These are phyloP conservation scores for Magnolia officinalis DNA, from an alignment of 164 flowering plant genomes.

Conservation along the genomic window DNA sequence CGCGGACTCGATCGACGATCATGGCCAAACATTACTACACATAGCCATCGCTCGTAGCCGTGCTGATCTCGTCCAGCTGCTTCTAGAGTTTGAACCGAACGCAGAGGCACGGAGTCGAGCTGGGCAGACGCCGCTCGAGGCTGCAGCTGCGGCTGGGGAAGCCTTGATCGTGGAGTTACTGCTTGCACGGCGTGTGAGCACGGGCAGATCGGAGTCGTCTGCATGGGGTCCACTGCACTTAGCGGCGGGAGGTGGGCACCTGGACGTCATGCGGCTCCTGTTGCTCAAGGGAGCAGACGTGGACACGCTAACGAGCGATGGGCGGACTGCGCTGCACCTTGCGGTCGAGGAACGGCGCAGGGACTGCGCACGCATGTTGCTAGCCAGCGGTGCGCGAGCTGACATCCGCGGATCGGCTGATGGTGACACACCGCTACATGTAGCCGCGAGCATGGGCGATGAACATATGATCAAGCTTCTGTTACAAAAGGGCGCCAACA, in stretches of 20 bases:
- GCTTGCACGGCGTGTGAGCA: slow-evolving; percentile 44
- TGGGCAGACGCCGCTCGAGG: slow-evolving; percentile 57
- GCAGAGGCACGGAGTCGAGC: slow-evolving; percentile 42
- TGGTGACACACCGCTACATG: slow-evolving; percentile 59
- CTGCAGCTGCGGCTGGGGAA: slow-evolving; percentile 55
- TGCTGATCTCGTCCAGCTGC: slow-evolving; percentile 61
- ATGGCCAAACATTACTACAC: slow-evolving; percentile 61
- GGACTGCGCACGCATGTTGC: slow-evolving; percentile 51
- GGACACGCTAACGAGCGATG: slow-evolving; percentile 44
- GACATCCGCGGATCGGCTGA: slow-evolving; percentile 30
- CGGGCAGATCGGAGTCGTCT: slow-evolving; percentile 40
- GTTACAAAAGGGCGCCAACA: slow-evolving; percentile 64
- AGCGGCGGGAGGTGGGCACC: slow-evolving; percentile 54
- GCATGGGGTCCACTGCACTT: slow-evolving; percentile 52
- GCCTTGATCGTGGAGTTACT: slow-evolving; percentile 66
- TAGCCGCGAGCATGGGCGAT: slow-evolving; percentile 54
- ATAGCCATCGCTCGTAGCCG: slow-evolving; percentile 52
- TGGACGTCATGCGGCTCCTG: slow-evolving; percentile 55
- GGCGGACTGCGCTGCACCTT: slow-evolving; percentile 58
- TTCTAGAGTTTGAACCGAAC: slow-evolving; percentile 59
- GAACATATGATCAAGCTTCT: slow-evolving; percentile 60
- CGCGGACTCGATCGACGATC: slow-evolving; percentile 46
- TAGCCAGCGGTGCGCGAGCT: slow-evolving; percentile 42
- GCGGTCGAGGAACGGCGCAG: slow-evolving; percentile 51
- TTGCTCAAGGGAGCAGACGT: slow-evolving; percentile 52